Evolutionary conservation across 1,284 basidiomycete species (phyloP).

Genomic region (Cryptococcus wingfieldii): DNA sequence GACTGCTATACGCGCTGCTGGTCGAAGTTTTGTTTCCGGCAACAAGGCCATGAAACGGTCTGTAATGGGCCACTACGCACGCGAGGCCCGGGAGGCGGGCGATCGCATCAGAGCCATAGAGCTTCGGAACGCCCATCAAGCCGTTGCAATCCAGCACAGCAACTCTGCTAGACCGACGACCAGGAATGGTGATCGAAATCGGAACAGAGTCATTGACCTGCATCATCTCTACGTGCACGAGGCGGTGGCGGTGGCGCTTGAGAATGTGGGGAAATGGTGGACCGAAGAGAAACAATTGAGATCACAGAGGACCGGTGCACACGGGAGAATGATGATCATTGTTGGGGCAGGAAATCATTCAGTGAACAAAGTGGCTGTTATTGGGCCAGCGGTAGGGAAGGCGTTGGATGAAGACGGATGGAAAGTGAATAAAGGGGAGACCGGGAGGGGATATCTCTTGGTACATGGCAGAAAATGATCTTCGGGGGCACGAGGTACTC

Average conservation of each 20-base stretch:
- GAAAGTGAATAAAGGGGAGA: conserved; percentile 34
- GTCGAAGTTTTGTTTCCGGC: conserved; percentile 25
- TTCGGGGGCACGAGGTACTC: too few relatives aligned
- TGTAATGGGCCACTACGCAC: conserved; percentile 42
- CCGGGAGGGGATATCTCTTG: conserved; percentile 35
- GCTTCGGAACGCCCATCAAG: conserved; percentile 36
- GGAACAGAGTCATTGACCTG: conserved; percentile 29
- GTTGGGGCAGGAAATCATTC: conserved; percentile 47
- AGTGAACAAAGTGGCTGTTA: conserved; percentile 34
- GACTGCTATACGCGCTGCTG: conserved; percentile 38
- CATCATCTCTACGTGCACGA: conserved; percentile 42
- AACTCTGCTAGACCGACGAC: not conserved
- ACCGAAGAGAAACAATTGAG: conserved; percentile 56
- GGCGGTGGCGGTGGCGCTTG: conserved; percentile 31
- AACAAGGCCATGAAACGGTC: conserved; percentile 19
- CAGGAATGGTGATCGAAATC: not conserved
- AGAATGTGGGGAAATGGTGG: conserved; percentile 33
- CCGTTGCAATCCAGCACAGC: conserved; percentile 32
- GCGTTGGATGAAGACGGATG: conserved; percentile 39
- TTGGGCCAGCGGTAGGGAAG: conserved; percentile 40
- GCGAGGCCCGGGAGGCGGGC: conserved; percentile 34
- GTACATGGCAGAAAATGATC: conserved; percentile 25
- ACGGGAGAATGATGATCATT: conserved; percentile 46
- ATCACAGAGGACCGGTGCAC: conserved; percentile 55
- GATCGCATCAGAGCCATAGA: conserved; percentile 33